Conservation (phyloP, 75 land plant species). For the Selaginella moellendorffii region DNA sequence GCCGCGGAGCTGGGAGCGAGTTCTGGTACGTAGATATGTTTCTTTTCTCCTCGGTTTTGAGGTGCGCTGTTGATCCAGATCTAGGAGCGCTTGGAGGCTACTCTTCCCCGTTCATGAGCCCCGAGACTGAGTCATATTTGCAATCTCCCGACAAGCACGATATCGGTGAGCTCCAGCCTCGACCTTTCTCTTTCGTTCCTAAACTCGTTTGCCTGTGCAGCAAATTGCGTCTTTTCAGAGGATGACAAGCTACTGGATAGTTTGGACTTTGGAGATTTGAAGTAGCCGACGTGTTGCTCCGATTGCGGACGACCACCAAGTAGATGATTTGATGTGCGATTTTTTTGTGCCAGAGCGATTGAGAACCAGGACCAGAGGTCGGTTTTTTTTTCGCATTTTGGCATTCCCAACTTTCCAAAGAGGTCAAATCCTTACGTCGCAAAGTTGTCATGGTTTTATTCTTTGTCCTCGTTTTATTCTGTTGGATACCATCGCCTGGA, state of each 20-base stretch:
- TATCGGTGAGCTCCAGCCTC: neutral
- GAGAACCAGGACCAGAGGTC: too few relatives aligned
- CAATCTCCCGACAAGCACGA: neutral
- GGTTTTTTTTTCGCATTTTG: too few relatives aligned
- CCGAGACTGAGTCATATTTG: neutral
- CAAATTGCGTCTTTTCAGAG: neutral
- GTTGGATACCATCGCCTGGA: too few relatives aligned
- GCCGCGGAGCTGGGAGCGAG: neutral
- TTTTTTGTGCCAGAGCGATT: too few relatives aligned
- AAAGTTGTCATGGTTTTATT: too few relatives aligned
- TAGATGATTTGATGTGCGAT: too few relatives aligned
- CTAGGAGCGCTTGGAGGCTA: neutral
- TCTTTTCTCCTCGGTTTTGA: too few relatives aligned
- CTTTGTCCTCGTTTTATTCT: too few relatives aligned
- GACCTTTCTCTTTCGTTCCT: neutral
- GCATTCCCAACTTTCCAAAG: too few relatives aligned
- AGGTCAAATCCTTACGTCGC: too few relatives aligned
- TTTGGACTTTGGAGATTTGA: neutral
- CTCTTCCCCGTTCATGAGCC: neutral
- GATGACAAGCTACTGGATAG: neutral
- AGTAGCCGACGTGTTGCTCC: too few relatives aligned
- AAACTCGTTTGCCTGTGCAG: neutral
- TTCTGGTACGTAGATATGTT: neutral
- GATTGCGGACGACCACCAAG: too few relatives aligned
- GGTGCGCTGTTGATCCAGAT: neutral